Evolutionary conservation across 805 yeast genomes (phyloP), one percentile per base, ranked within the genome.

Genomic region (Torulaspora microellipsoides): DNA sequence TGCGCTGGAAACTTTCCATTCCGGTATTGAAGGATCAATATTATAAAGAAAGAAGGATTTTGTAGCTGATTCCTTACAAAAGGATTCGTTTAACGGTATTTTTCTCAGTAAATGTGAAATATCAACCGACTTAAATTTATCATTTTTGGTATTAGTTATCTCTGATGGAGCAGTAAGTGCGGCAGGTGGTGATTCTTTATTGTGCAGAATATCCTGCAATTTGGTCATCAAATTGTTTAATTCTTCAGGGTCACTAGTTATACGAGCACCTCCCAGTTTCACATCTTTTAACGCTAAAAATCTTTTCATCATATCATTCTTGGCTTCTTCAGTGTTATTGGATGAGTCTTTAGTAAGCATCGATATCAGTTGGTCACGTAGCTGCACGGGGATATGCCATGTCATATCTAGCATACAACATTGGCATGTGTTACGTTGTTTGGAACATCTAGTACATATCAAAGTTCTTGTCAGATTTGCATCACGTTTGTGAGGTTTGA

Each of bases 401-500:
- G 82, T 77, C 33, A 90, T 67, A 66, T 91, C 98, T 28, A 84
- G 62, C 78, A 88, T 76, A 62, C 99, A 91, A 17, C 80, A 68
- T 62, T 93, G 98, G 59, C 99, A 91, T 54, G 95, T 83, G 65
- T 86, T 83, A 46, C 83, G 75, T 34, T 82, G 78, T 33, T 81
- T 69, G 0, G 97, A 80, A 68, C 99, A 91, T 0, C 90, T 79
- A 29, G 68, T 59, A 65, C 99, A 91, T 14, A 91, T 77, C 1
- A 78, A 63, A 2, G 96, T 88, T 52, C 76, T 79, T 45, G 75
- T 72, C 48, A 78, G 66, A 36, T 68, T 65, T 9, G 39, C 14
- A 10, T 53, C 42, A 69, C 70, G 5, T 68, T 71, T 34, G 62
- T 68, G 44, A 64, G 66, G 32, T 65, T 66, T 13, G 76, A 74